Evolutionary conservation across 495 filamentous ascomycete genomes (phyloP).

Genomic region (Lophiotrema nucula): DNA sequence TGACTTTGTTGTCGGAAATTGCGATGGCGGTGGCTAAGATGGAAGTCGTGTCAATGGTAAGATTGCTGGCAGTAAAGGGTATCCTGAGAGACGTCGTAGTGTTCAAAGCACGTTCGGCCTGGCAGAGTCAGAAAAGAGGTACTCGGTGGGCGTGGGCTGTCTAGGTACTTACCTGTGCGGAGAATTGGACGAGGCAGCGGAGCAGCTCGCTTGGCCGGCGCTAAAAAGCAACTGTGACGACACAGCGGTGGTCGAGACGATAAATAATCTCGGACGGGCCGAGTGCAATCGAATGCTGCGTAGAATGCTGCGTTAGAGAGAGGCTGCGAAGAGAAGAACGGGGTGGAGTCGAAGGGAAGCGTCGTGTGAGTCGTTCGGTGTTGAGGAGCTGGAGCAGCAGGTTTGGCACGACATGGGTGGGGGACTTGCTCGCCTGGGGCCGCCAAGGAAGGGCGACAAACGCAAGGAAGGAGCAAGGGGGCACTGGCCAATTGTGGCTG

Average conservation of each 20-base stretch:
- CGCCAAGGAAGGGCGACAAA: neutral
- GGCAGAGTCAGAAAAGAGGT: slow-evolving; percentile 18
- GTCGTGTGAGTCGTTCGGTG: neutral
- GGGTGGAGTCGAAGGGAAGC: neutral
- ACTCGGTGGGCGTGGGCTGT: slow-evolving; percentile 9
- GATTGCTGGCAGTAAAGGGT: slow-evolving; percentile 1
- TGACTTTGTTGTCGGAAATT: slow-evolving; percentile 19
- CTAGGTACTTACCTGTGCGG: slow-evolving; percentile 13
- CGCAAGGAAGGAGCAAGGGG: slow-evolving; percentile 17
- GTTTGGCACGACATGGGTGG: too few relatives aligned
- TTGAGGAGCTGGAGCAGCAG: neutral
- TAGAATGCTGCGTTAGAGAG: neutral
- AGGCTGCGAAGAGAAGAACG: neutral
- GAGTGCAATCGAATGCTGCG: slow-evolving; percentile 1
- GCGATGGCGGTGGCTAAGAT: slow-evolving; percentile 16
- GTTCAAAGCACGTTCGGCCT: neutral
- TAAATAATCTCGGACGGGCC: neutral
- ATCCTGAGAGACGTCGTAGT: neutral
- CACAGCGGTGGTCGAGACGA: too few relatives aligned
- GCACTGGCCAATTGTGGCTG: slow-evolving; percentile 9
- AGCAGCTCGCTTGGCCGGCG: slow-evolving; percentile 17
- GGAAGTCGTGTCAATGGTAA: neutral
- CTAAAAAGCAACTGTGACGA: slow-evolving; percentile 19
- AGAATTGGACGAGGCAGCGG: slow-evolving; percentile 14
- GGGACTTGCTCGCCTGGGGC: too few relatives aligned